phyloP scores from a whole-genome alignment of 495 filamentous ascomycete genomes.

The Neurospora sp. region DNA sequence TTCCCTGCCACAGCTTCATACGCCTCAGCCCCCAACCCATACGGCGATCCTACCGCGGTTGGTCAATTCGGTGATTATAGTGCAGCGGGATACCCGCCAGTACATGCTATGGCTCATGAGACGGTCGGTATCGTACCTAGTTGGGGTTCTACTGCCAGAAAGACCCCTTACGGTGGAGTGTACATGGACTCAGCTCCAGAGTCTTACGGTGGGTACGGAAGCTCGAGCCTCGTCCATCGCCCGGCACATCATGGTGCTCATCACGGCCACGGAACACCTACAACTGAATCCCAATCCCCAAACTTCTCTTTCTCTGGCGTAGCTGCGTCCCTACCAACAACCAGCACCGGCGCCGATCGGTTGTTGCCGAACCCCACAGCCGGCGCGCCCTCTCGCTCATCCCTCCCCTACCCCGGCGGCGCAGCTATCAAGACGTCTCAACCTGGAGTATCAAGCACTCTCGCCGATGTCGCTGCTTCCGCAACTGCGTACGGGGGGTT shows the following conservation, averaged over 20 bases:
- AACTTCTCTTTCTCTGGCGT: constrained; percentile 31
- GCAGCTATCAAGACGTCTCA: constrained; percentile 9
- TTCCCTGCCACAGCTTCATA: background rate
- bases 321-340: constrained; percentile 27
- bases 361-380: constrained; percentile 26
- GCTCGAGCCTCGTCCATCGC: constrained; percentile 24
- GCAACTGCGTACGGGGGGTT: constrained; percentile 8
- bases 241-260: constrained; percentile 16
- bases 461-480: constrained; percentile 13
- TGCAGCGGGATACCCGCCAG: background rate
- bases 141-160: constrained; percentile 17
- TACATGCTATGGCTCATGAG: constrained; percentile 21
- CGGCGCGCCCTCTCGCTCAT: constrained; percentile 10
- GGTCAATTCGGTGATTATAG: background rate
- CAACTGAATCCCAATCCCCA: constrained; percentile 18
- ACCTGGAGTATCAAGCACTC: constrained; percentile 8
- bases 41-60: background rate
- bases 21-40: background rate
- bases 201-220: constrained; percentile 17
- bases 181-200: constrained; percentile 24
- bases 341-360: constrained; percentile 21
- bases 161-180: constrained; percentile 16
- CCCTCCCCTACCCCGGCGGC: constrained; percentile 20
- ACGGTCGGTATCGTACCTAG: constrained; percentile 18
- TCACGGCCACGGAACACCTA: constrained; percentile 1